Conservation (phyloP, 805 yeast species). For the Debaryomyces prosopidis region DNA sequence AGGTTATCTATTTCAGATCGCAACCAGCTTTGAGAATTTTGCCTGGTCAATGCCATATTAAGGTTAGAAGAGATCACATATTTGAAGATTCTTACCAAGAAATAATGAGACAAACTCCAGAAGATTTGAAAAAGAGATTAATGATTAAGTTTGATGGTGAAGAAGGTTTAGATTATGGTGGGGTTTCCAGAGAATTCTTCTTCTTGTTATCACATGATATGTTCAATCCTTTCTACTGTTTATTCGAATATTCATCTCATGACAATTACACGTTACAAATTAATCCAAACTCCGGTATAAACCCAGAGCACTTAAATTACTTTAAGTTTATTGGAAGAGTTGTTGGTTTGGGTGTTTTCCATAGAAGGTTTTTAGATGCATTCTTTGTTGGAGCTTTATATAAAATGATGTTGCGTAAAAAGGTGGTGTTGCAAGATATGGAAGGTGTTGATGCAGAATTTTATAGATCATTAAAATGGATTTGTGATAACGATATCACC, state of each 20-base stretch:
- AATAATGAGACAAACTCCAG: slow-evolving; percentile 98
- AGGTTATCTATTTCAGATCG: slow-evolving; percentile 94
- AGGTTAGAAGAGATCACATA: slow-evolving; percentile 93
- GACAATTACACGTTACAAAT: slow-evolving; percentile 97
- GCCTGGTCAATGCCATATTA: slow-evolving; percentile 98
- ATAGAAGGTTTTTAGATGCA: slow-evolving; percentile 95
- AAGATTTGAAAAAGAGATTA: slow-evolving; percentile 92
- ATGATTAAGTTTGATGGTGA: slow-evolving; percentile 99
- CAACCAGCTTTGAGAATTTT: slow-evolving; percentile 96
- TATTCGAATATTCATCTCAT: slow-evolving; percentile 96
- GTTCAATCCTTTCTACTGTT: slow-evolving; percentile 97
- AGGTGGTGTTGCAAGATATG: slow-evolving; percentile 94
- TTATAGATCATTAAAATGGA: slow-evolving; percentile 93
- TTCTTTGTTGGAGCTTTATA: slow-evolving; percentile 98
- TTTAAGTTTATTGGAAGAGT: slow-evolving; percentile 98
- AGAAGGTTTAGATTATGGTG: slow-evolving; percentile 99
- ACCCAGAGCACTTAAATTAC: slow-evolving; percentile 96
- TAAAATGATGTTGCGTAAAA: slow-evolving; percentile 95
- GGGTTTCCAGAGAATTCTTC: slow-evolving; percentile 97
- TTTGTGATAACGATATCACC: slow-evolving; percentile 90
- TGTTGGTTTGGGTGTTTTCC: slow-evolving; percentile 97
- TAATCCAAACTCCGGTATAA: slow-evolving; percentile 94
- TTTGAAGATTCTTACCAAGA: slow-evolving; percentile 98
- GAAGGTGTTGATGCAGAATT: slow-evolving; percentile 99
- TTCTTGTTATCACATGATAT: slow-evolving; percentile 95